Base-by-base conservation (phyloP, 495 filamentous ascomycete genomes). In the Achaetomiella virescens region DNA sequence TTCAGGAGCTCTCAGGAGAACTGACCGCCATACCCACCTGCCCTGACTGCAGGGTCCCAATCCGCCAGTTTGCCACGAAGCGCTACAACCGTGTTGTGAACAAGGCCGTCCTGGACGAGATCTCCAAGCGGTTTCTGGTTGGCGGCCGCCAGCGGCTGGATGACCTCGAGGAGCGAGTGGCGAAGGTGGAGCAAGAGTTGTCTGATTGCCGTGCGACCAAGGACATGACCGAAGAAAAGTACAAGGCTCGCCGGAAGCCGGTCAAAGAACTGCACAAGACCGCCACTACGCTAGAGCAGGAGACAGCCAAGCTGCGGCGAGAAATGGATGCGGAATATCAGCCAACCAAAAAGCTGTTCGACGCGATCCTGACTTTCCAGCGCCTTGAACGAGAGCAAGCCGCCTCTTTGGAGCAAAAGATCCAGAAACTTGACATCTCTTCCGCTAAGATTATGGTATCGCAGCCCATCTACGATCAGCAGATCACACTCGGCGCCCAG, bases 11-110 rank as follows among this genome's bases (percentile, higher is more conserved):
- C 11, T 57, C 56, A 9, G 55, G 24, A 0, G 21, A 25, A 10
- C 22, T 68, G 27, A 45, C 54, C n/a, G 33, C 40, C n/a, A 48
- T 69, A 15, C 66, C 66, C 37, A 38, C 47, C 3, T 69, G 64
- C 36, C 64, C 64, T 0, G 54, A 63, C 36, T 69, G 64, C 53
- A 50, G 61, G 42, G 40, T 51, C 8, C 64, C 64, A 15, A 59
- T 69, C 33, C 55, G 66, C 35, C 66, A 67, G 37, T 61, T 58
- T 29, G 52, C 58, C 21, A 69, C 64, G 2, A 57, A 61, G 29
- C 36, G 66, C n/a, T 69, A 67, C 41, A 70, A 68, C 48, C 51
- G 67, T 0, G 56, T 64, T 2, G 55, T 70, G 40, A 70, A 68
- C 52, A 62, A 57, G 48, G 66, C 66, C 1, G 64, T 69, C 11